These are phyloP conservation scores for Macrolepiota fuliginosa DNA, from an alignment of 768 basidiomycete genomes.

Conservation along the genomic window DNA sequence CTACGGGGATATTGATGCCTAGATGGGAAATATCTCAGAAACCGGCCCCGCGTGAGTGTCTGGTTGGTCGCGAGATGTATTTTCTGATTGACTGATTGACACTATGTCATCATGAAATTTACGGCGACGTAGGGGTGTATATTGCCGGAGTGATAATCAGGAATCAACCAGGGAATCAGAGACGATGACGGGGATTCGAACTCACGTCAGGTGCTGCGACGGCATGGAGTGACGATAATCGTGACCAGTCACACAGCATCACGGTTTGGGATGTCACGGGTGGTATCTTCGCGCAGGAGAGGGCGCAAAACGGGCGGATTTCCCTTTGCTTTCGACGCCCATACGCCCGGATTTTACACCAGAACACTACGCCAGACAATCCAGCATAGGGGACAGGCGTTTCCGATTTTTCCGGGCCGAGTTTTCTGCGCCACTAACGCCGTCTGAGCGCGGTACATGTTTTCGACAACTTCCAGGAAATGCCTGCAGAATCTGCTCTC, in stretches of 20 bases:
- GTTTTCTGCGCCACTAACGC: neutral
- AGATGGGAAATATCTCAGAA: slow-evolving; percentile 1
- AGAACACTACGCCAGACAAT: neutral
- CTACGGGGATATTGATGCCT: neutral
- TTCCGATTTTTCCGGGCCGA: neutral
- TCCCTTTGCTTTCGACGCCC: slow-evolving; percentile 13
- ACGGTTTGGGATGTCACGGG: slow-evolving; percentile 8
- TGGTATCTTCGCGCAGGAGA: slow-evolving; percentile 11
- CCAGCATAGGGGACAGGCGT: neutral
- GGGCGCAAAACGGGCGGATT: slow-evolving; percentile 3
- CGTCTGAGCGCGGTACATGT: neutral
- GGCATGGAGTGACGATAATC: neutral
- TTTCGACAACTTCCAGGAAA: neutral
- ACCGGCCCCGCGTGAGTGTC: neutral
- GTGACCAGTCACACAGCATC: slow-evolving; percentile 2
- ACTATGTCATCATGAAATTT: neutral
- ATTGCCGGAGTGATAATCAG: neutral
- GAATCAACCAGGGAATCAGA: neutral
- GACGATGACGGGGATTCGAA: neutral
- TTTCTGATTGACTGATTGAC: neutral
- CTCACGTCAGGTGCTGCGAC: neutral
- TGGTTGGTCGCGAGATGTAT: neutral
- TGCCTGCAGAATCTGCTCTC: neutral
- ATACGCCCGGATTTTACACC: slow-evolving; percentile 4
- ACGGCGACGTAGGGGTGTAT: neutral